Evolutionary conservation across 352 stramenopile genomes (phyloP), one percentile per base, ranked within the genome.

Genomic region (Aphanomyces stellatus): DNA sequence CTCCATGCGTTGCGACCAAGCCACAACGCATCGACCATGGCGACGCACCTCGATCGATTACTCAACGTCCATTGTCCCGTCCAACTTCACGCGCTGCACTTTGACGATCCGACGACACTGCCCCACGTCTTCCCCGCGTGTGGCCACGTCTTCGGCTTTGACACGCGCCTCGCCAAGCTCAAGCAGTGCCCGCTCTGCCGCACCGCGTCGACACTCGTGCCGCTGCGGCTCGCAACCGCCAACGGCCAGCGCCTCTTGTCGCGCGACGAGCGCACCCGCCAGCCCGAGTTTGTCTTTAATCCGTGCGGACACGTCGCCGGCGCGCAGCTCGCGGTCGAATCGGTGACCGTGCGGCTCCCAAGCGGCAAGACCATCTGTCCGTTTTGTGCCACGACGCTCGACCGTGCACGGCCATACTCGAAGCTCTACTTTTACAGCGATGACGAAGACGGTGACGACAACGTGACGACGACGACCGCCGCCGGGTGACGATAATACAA

Each of bases 281-380:
- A 90, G 51, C 84, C 84, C 24, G 84, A 90, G 71, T 90, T 79
- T 49, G 84, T 93, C 1, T 78, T 93, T 27, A 93, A 93, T 70
- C 84, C 84, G 25, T 93, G 84, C 60, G 84, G 84, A n/a, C 84
- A 93, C 51, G 78, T 82, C 8, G 89, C 89, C 67, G 90, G 80
- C 53, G 71, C 59, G 48, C 83, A 81, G 28, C 74, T 90, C 22
- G 84, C 84, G n/a, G 69, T 63, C 1, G 73, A 88, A 42, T 90
- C 88, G 57, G 73, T 80, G 8, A 63, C 62, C 33, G 46, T 93
- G 27, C 69, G 87, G 27, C 89, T 93, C 79, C 82, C 81, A 0
- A 91, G 88, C 56, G 84, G 84, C 41, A 78, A 82, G 1, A 74
- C 80, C 19, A 93, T 93, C 51, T 93, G 84, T 62, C 84, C 84